Base-by-base conservation (phyloP, 768 basidiomycete species). In the Pulveroboletus ravenelii region DNA sequence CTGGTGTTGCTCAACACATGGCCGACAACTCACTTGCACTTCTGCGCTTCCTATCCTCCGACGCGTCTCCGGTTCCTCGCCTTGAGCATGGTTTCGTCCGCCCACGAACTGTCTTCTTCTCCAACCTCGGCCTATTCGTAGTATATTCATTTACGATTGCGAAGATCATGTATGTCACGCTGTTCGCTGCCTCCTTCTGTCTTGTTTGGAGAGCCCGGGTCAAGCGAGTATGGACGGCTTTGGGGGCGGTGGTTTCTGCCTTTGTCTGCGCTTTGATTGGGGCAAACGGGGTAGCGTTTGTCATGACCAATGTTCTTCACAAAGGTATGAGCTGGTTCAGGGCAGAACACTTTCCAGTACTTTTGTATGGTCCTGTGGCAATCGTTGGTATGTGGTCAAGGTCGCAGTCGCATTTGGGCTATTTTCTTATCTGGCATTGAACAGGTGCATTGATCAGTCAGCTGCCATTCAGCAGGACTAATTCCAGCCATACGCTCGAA, bases 1-100 rank as follows among this genome's bases (percentile, higher is more conserved):
- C 80, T 6, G 94, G 94, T 10, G 88, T 91, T 1, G 84, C 91
- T 1, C 70, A 93, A 76, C 86, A 96, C 70, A 93, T 97, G 84
- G 93, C 79, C 18, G 87, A 91, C 52, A 96, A 96, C 56, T 76
- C 83, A 3, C 80, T 94, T 13, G 88, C 88, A 0, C 79, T 96
- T 15, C 70, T 95, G 18, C 75, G 75, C 32, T 78, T 89, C 65
- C 78, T 96, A 17, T 84, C 91, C 0, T 83, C 85, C 0, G 63
- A 78, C 1, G 74, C 69, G 8, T 93, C 85, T 0, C 85, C 88
- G 9, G 70, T 93, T n/a, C 81, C 87, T 0, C 72, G 71, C 1
- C 73, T 91, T 12, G 80, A 79, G 9, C 58, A 70, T 27, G 77
- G 76, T 15, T 78, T 74, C 45, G 58, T 62, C 2, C 69, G 70